These are phyloP conservation scores for Calonectria pseudoturangicola DNA, from an alignment of 2,329 filamentous ascomycete genomes.

Conservation along the genomic window DNA sequence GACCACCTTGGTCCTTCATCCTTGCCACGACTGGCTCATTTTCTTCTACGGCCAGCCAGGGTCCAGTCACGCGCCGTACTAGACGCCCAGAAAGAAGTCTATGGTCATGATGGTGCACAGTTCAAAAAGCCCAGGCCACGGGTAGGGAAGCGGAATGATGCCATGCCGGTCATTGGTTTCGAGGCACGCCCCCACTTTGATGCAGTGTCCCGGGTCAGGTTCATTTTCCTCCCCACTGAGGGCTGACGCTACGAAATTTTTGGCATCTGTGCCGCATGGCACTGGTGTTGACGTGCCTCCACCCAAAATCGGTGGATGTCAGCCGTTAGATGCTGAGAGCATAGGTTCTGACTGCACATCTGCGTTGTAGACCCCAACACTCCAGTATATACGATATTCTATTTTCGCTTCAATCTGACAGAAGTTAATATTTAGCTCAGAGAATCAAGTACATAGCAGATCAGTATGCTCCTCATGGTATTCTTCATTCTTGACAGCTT, in stretches of 20 bases:
- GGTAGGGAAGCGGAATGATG: conserved; percentile 35
- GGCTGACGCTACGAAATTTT: background rate
- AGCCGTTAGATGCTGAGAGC: no score
- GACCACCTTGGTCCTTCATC: conserved; percentile 28
- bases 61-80: background rate
- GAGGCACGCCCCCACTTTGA: conserved; percentile 39
- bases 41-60: conserved; percentile 5
- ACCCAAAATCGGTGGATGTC: background rate
- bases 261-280: background rate
- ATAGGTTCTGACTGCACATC: background rate
- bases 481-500: no score
- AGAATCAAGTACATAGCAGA: no score
- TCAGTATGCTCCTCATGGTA: no score
- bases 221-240: conserved; percentile 10
- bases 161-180: conserved; percentile 42
- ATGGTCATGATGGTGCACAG: conserved; percentile 18
- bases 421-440: no score
- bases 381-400: no score
- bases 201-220: conserved; percentile 15
- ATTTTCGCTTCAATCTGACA: no score
- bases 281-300: background rate
- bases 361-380: background rate
- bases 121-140: background rate
- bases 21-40: background rate
- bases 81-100: background rate